Percentiles rank a stretch among this genome's conserved stretches.
phyloP scores from a whole-genome alignment of 768 basidiomycete genomes.

The Termitomyces sp. region DNA sequence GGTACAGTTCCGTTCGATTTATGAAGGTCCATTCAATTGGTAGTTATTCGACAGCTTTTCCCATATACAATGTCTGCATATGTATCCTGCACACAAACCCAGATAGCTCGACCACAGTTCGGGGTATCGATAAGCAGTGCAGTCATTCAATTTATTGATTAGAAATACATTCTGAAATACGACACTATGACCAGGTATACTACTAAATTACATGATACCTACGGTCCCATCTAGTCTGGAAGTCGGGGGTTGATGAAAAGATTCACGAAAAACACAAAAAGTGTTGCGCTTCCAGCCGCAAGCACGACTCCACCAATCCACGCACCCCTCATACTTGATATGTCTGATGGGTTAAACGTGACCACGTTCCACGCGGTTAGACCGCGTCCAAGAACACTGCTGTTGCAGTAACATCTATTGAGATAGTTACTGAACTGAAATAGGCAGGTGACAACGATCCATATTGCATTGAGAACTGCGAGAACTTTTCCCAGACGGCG shows the following conservation, averaged over 20 bases:
- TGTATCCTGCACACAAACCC: not conserved
- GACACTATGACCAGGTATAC: not conserved
- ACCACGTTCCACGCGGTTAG: constrained; percentile 25
- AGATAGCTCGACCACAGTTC: not conserved
- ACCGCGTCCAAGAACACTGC: constrained; percentile 23
- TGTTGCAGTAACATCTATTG: constrained; percentile 31
- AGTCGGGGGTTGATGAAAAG: constrained; percentile 19
- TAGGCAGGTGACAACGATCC: constrained; percentile 23
- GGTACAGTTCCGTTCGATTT: too few relatives aligned
- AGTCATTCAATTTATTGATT: not conserved
- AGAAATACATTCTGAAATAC: not conserved
- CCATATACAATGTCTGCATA: not conserved
- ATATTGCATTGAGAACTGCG: constrained; percentile 23
- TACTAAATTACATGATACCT: not conserved
- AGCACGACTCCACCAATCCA: constrained; percentile 33
- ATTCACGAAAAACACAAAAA: constrained; percentile 23
- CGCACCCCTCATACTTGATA: constrained; percentile 19
- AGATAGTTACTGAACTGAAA: constrained; percentile 28
- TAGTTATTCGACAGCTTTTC: not conserved
- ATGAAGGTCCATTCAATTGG: too few relatives aligned
- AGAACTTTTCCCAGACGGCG: constrained; percentile 25
- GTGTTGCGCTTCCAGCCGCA: constrained; percentile 14
- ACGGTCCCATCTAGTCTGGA: not conserved
- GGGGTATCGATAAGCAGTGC: not conserved
- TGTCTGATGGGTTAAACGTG: constrained; percentile 10